A percentile compares a stretch with the other conserved stretches of the same genome.
These are phyloP conservation scores for Aspergillus panamensis DNA, from an alignment of 495 filamentous ascomycete species.

Conservation along the genomic window DNA sequence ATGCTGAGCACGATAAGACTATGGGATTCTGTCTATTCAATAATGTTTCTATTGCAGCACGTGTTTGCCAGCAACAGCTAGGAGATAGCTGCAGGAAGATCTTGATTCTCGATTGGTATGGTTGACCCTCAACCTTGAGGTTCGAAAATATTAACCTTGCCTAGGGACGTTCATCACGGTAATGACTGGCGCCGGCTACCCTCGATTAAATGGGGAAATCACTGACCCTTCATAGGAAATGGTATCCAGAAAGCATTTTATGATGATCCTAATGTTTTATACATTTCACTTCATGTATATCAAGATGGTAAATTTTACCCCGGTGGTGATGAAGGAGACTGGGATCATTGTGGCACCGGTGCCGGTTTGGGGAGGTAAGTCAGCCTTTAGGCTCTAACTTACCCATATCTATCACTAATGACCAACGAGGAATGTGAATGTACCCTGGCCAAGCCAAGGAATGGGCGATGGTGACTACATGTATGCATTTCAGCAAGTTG, in stretches of 20 bases:
- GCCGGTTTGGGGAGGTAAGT: conserved; percentile 65
- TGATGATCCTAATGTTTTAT: conserved; percentile 88
- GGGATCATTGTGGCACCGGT: conserved; percentile 71
- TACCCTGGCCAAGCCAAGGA: conserved; percentile 86
- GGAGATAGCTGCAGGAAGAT: conserved; percentile 80
- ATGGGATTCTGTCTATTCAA: conserved; percentile 98
- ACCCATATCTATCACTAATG: conserved; percentile 14
- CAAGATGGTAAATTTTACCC: conserved; percentile 83
- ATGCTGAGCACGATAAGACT: conserved; percentile 77
- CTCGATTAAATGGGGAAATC: not conserved
- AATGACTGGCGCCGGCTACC: conserved; percentile 11
- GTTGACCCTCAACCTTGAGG: conserved; percentile 17
- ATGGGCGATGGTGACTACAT: conserved; percentile 98
- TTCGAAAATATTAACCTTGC: conserved; percentile 25
- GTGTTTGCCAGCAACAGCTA: conserved; percentile 72
- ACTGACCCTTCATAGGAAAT: conserved; percentile 60
- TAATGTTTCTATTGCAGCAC: conserved; percentile 88
- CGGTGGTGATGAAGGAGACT: conserved; percentile 66
- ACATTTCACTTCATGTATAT: conserved; percentile 94
- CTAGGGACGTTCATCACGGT: conserved; percentile 64
- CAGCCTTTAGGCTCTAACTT: not conserved
- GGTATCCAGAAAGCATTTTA: conserved; percentile 97
- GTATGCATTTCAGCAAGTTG: conserved; percentile 88
- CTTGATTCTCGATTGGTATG: conserved; percentile 93
- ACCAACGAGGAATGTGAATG: conserved; percentile 75